Evolutionary conservation across 1,139 yeast genomes (phyloP), one percentile per base, ranked within the genome.

Genomic region (Diutina pseudorugosa): DNA sequence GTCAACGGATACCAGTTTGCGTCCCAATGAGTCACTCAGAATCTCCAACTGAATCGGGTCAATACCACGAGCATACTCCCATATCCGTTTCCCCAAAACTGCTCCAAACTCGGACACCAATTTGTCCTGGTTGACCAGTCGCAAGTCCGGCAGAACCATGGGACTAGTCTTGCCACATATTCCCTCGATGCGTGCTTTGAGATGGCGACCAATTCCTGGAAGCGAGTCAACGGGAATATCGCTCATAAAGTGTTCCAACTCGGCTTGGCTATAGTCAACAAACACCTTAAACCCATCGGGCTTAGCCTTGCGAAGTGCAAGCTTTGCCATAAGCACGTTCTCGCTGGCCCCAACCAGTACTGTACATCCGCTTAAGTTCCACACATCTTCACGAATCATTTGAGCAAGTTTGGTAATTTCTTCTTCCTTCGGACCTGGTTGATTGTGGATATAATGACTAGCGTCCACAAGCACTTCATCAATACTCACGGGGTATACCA

Each of bases 391-490:
- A 50, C 91, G 70, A 8, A 90, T 67, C 12, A 62, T 59, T 4
- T 57, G 53, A 33, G 75, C 67, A 1, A 81, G 61, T 4, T 58
- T 55, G 1, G 57, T 54, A 0, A 70, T 67, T 4, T 53, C 56
- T 4, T 57, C 55, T 27, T 45, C 57, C 18, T 58, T 58, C 19
- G 55, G 56, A 3, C 50, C 52, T 4, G 27, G 21, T 52, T 4
- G 51, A 50, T 12, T 50, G 36, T 21, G 50, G 56, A 52, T 69
- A 64, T 50, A 72, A 57, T 0, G 77, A 59, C 87, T 70, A 1
- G 84, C 75, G 59, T 91, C 96, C 14, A 91, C 66, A 30, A 93
- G 68, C 0, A 89, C 96, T 62, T 93, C 98, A 65, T 93, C 98
- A 4, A 93, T 83, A 59, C 94, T 89, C 0, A 93, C 90, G 0